Base-by-base conservation (phyloP, 768 basidiomycete genomes). In the Boletus barrowsii region DNA sequence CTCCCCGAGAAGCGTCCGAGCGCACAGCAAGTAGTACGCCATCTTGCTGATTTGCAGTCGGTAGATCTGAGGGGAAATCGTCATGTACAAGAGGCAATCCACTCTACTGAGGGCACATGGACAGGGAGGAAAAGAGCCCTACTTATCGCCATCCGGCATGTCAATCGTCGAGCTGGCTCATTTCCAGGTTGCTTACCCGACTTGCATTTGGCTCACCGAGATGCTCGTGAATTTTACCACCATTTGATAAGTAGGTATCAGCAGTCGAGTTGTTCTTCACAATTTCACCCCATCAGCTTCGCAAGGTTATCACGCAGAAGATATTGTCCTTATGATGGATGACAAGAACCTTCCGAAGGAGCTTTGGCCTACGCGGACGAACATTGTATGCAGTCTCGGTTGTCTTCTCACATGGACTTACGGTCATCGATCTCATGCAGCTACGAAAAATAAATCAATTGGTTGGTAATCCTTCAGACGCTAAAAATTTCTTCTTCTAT, bases 401-500 rank as follows among this genome's bases (percentile, higher is more conserved):
- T n/a, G 26, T 29, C 22, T 29, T 20, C 15, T 33, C 14, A 10
- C 15, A 15, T 13, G 18, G 2, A 11, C 26, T 29, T 29, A 29
- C 1, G 1, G 26, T 29, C 26, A 29, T 29, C 26, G 9, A 29
- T 29, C 26, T 8, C 26, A 29, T 17, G 33, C 52, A 81, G 79
- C 49, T 78, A n/a, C 61, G 60, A 5, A 73, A 75, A 30, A 78
- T 82, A 41, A 56, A 70, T 10, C 68, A 72, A 4, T 67, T 82
- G 4, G 76, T 81, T 1, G 56, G 65, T 11, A 76, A 70, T 42
- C 73, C 78, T 7, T 54, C 66, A 22, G 65, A 74, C 0, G 75
- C 76, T 0, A 78, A 79, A 52, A 72, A 64, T 1, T 78, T 80
- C 59, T 76, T 81, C 49, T 81, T 83, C 58, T 79, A 81, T 37